Evolutionary conservation across 352 stramenopile genomes (phyloP).

Genomic region (Pythium coloratum): DNA sequence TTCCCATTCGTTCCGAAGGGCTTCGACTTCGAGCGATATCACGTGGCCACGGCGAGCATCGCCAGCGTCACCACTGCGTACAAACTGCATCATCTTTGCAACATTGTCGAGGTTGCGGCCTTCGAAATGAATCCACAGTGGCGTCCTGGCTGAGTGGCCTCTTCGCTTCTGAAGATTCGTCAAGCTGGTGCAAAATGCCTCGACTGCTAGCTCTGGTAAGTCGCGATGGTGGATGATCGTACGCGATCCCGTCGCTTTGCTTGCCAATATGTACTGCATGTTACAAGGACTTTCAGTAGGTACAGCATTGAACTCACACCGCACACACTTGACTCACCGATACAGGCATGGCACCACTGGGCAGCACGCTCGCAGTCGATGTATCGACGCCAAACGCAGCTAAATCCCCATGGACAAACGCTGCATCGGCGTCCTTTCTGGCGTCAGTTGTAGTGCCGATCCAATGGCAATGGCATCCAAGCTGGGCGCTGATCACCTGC

Average conservation of each 20-base stretch:
- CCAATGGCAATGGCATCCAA: conserved; percentile 55
- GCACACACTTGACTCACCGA: conserved; percentile 38
- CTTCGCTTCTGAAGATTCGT: conserved; percentile 13
- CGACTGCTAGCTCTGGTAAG: conserved; percentile 50
- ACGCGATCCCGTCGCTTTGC: conserved; percentile 53
- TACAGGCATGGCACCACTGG: conserved; percentile 53
- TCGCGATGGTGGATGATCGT: conserved; percentile 72
- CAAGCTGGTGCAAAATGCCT: conserved; percentile 37
- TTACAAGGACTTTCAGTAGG: background rate
- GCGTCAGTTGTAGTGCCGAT: conserved; percentile 64
- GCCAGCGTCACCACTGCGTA: conserved; percentile 26
- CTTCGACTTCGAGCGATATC: conserved; percentile 72
- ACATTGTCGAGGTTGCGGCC: conserved; percentile 67
- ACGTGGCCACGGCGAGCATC: conserved; percentile 2
- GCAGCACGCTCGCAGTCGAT: conserved; percentile 36
- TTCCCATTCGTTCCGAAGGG: conserved; percentile 61
- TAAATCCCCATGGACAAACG: conserved; percentile 53
- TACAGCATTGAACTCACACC: too few species aligned
- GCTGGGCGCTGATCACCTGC: conserved; percentile 61
- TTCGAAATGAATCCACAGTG: conserved; percentile 72
- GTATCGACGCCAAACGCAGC: conserved; percentile 47
- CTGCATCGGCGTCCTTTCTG: conserved; percentile 46
- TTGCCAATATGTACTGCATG: conserved; percentile 70
- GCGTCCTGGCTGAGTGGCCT: background rate
- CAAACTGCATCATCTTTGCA: conserved; percentile 52